A percentile compares a stretch with the other conserved stretches of the same genome.
These are phyloP conservation scores for Penstemon barbatus DNA, from an alignment of 257 asterid genomes.

Conservation along the genomic window DNA sequence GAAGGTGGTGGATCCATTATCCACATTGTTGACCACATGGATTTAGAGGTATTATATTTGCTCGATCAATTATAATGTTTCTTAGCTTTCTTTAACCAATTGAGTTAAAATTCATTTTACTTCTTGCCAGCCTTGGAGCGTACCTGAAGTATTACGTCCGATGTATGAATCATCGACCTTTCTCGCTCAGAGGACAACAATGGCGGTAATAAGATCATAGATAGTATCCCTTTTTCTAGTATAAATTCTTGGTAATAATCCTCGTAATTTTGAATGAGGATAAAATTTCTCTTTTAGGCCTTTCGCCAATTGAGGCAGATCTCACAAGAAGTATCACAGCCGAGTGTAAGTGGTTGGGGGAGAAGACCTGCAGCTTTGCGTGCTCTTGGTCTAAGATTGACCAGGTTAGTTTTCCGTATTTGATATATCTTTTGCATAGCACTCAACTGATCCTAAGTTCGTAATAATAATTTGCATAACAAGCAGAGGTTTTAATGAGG, in stretches of 20 bases:
- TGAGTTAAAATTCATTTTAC: neutral
- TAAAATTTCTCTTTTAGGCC: constrained; percentile 49
- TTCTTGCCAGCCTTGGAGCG: constrained; percentile 85
- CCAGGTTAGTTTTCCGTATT: constrained; percentile 50
- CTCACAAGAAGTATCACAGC: constrained; percentile 85
- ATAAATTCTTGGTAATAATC: neutral
- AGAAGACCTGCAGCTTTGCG: constrained; percentile 94
- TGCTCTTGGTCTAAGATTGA: constrained; percentile 90
- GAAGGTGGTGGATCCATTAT: constrained; percentile 98
- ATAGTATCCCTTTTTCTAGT: neutral
- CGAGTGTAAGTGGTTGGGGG: constrained; percentile 83
- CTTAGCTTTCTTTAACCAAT: constrained; percentile 8
- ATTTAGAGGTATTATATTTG: constrained; percentile 63
- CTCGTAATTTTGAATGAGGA: neutral
- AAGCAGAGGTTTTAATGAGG: constrained; percentile 93
- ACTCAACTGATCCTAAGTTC: neutral
- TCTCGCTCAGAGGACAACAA: constrained; percentile 86
- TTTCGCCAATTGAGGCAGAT: constrained; percentile 90
- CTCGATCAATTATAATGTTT: constrained; percentile 3
- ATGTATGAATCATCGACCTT: constrained; percentile 82
- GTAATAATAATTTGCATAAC: neutral
- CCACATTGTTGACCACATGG: constrained; percentile 90
- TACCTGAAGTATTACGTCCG: constrained; percentile 94
- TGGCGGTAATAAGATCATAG: constrained; percentile 54
- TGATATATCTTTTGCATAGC: constrained; percentile 2